A percentile compares a stretch with the other conserved stretches of the same genome.
Conservation (phyloP, 139 green algal species). For the Chloropicon primus region DNA sequence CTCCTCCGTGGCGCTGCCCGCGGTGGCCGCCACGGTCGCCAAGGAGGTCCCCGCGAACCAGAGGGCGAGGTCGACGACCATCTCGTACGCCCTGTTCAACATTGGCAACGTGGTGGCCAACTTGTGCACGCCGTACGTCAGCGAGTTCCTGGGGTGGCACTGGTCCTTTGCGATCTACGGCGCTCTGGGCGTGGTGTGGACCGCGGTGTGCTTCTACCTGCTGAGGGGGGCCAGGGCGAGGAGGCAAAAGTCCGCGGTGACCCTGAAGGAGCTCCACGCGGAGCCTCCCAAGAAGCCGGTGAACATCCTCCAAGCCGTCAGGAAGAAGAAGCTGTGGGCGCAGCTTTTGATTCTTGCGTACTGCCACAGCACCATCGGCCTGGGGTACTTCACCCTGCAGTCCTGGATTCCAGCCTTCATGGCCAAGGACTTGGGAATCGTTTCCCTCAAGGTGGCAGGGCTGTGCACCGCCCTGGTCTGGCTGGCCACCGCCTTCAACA, state of each 20-base stretch:
- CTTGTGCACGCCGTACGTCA: not conserved
- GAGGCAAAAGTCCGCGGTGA: too few species aligned
- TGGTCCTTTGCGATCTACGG: not conserved
- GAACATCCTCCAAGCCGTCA: not conserved
- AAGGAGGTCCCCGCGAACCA: conserved; percentile 30
- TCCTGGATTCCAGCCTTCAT: conserved; percentile 41
- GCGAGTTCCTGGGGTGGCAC: not conserved
- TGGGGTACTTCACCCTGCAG: conserved; percentile 30
- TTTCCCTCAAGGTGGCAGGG: conserved; percentile 29
- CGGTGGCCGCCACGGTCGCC: conserved; percentile 31
- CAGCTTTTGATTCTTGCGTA: not conserved
- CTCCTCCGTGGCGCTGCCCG: conserved; percentile 45
- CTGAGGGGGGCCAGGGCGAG: not conserved
- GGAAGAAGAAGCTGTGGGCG: not conserved
- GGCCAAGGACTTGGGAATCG: conserved; percentile 39
- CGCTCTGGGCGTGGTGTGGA: not conserved
- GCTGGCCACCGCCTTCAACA: conserved; percentile 27
- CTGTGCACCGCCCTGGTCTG: conserved; percentile 39
- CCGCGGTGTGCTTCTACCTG: not conserved
- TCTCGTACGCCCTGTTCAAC: conserved; percentile 44
- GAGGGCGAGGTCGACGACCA: conserved; percentile 20
- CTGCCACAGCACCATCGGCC: not conserved
- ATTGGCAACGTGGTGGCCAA: conserved; percentile 33
- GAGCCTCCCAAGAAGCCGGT: too few species aligned
- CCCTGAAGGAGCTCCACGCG: too few species aligned